Conservation (phyloP, 1,139 yeast species). For the Zygoascus sp. region DNA sequence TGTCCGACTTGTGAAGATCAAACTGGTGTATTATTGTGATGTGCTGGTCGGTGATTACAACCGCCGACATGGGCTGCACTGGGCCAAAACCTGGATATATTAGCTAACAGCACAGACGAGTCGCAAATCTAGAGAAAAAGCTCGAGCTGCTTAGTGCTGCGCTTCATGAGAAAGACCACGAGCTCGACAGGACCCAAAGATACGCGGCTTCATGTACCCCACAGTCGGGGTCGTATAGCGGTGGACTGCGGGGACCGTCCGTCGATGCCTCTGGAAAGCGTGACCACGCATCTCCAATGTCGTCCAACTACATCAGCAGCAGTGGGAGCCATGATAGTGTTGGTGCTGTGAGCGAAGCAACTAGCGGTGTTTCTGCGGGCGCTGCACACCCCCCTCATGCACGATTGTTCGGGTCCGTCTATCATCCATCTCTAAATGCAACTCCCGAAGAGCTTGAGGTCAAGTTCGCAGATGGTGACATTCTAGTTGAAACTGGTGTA, state of each 20-base stretch:
- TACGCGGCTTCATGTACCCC: background rate
- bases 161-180: conserved; percentile 14
- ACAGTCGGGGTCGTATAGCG: too few relatives aligned
- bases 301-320: background rate
- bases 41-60: background rate
- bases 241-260: too few relatives aligned
- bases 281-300: background rate
- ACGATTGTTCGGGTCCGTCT: conserved; percentile 4
- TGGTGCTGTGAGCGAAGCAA: too few relatives aligned
- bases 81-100: background rate
- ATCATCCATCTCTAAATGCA: conserved; percentile 18
- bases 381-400: too few relatives aligned
- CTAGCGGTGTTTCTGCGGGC: too few relatives aligned
- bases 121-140: conserved; percentile 36
- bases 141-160: conserved; percentile 34
- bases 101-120: conserved; percentile 24
- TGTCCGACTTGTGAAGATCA: too few relatives aligned
- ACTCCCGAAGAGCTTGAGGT: conserved; percentile 22
- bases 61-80: background rate
- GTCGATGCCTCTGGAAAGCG: background rate
- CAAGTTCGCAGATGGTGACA: conserved; percentile 6
- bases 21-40: too few relatives aligned
- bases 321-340: background rate
- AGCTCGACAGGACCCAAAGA: conserved; percentile 4
- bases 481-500: conserved; percentile 20